Evolutionary conservation across 345 rosid genomes (phyloP).

Genomic region (Eucalyptus regnans): DNA sequence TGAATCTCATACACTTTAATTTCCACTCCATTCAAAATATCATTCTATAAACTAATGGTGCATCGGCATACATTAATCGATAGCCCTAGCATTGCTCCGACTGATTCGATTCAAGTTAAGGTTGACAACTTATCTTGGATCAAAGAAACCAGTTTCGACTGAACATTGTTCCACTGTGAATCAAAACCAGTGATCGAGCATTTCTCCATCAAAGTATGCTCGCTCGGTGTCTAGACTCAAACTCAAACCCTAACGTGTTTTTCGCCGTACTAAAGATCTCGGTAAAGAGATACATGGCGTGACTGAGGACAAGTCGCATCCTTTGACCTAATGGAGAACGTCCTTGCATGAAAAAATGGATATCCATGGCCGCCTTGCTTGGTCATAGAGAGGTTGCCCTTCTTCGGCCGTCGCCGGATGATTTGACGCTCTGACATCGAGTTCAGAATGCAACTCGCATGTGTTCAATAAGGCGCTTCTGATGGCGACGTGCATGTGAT

Average conservation of each 20-base stretch:
- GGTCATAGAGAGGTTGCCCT: neutral
- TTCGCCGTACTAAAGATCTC: neutral
- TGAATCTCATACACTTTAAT: neutral
- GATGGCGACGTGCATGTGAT: neutral
- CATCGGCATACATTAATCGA: neutral
- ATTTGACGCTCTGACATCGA: neutral
- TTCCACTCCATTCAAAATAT: neutral
- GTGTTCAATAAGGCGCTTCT: neutral
- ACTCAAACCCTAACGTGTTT: neutral
- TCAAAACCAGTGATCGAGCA: neutral
- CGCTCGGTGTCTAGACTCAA: neutral
- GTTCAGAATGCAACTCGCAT: neutral
- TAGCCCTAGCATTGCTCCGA: neutral
- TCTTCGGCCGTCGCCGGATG: neutral
- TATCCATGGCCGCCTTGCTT: neutral
- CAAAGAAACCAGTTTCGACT: neutral
- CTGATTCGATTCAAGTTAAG: neutral
- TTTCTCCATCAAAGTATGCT: neutral
- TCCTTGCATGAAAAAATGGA: neutral
- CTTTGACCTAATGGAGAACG: neutral
- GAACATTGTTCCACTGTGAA: neutral
- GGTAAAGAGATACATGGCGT: too few relatives aligned
- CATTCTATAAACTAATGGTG: neutral
- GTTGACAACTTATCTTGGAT: neutral
- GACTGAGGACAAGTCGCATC: neutral